These are phyloP conservation scores for Artemisia annua DNA, from an alignment of 129 eudicot species.

Conservation along the genomic window DNA sequence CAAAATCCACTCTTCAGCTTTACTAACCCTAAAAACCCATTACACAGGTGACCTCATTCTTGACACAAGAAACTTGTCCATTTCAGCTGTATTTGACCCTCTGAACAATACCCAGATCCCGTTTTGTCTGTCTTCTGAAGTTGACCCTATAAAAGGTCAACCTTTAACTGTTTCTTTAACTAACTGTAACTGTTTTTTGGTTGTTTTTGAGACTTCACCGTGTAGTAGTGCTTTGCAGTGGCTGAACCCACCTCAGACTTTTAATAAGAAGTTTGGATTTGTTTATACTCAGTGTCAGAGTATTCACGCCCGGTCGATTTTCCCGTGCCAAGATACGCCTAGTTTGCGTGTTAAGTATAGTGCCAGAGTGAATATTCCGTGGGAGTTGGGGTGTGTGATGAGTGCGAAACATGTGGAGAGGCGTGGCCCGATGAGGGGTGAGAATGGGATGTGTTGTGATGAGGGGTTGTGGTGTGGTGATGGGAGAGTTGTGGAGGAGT, in stretches of 20 bases:
- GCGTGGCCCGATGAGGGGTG: conserved; percentile 46
- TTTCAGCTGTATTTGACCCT: conserved; percentile 61
- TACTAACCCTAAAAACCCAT: conserved; percentile 60
- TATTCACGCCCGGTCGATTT: conserved; percentile 53
- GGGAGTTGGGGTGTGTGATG: conserved; percentile 68
- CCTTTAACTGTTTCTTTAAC: conserved; percentile 51
- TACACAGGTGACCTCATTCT: conserved; percentile 67
- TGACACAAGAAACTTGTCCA: conserved; percentile 75
- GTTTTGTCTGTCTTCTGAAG: conserved; percentile 47
- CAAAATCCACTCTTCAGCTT: conserved; percentile 65
- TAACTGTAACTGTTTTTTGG: conserved; percentile 41
- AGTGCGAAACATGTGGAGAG: conserved; percentile 67
- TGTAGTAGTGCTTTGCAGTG: conserved; percentile 84
- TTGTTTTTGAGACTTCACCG: conserved; percentile 50
- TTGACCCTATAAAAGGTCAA: conserved; percentile 67
- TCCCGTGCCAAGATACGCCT: conserved; percentile 96
- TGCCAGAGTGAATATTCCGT: conserved; percentile 69
- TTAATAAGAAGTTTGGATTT: conserved; percentile 60
- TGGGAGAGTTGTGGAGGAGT: conserved; percentile 91
- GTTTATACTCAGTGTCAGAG: conserved; percentile 72
- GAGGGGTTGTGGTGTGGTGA: conserved; percentile 84
- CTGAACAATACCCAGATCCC: conserved; percentile 48
- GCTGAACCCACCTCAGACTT: conserved; percentile 83
- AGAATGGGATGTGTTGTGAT: conserved; percentile 53
- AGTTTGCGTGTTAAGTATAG: conserved; percentile 59